Percentiles rank a stretch among this genome's conserved stretches.
These are phyloP conservation scores for Arabidopsis suecica DNA, from an alignment of 345 rosid genomes.

Conservation along the genomic window DNA sequence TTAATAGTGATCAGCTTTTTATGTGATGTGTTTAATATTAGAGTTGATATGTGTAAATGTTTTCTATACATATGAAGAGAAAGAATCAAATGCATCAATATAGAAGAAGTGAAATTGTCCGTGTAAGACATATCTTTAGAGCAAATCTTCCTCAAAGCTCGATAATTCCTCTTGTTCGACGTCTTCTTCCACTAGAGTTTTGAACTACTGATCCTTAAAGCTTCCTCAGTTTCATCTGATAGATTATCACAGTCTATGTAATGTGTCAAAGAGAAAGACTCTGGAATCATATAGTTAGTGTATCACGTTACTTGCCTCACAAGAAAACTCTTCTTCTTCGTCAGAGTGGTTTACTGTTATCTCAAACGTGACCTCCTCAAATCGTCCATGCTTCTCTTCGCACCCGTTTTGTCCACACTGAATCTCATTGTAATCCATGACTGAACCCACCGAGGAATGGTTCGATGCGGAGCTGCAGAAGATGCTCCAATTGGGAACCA, in stretches of 20 bases:
- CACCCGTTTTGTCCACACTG: slow-evolving; percentile 67
- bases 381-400: slow-evolving; percentile 81
- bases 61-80: background rate
- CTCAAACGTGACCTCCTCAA: slow-evolving; percentile 78
- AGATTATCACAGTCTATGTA: background rate
- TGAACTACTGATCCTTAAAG: slow-evolving; percentile 50
- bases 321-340: slow-evolving; percentile 48
- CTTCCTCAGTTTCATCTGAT: slow-evolving; percentile 49
- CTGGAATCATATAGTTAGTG: slow-evolving; percentile 42
- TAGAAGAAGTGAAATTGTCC: slow-evolving; percentile 58
- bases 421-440: slow-evolving; percentile 53
- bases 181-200: slow-evolving; percentile 26
- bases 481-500: slow-evolving; percentile 72
- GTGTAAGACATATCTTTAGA: slow-evolving; percentile 40
- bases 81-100: slow-evolving; percentile 53
- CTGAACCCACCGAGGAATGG: slow-evolving; percentile 64
- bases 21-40: too few relatives aligned
- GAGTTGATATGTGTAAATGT: background rate
- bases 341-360: slow-evolving; percentile 60
- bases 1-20: too few relatives aligned
- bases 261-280: slow-evolving; percentile 33
- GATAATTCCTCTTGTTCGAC: slow-evolving; percentile 22
- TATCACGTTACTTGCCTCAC: slow-evolving; percentile 29
- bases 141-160: slow-evolving; percentile 43
- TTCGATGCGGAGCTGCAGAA: slow-evolving; percentile 66